Percentiles rank a stretch among this genome's conserved stretches.
These are phyloP conservation scores for Wilcoxina mikolae DNA, from an alignment of 495 filamentous ascomycete genomes.

Conservation along the genomic window DNA sequence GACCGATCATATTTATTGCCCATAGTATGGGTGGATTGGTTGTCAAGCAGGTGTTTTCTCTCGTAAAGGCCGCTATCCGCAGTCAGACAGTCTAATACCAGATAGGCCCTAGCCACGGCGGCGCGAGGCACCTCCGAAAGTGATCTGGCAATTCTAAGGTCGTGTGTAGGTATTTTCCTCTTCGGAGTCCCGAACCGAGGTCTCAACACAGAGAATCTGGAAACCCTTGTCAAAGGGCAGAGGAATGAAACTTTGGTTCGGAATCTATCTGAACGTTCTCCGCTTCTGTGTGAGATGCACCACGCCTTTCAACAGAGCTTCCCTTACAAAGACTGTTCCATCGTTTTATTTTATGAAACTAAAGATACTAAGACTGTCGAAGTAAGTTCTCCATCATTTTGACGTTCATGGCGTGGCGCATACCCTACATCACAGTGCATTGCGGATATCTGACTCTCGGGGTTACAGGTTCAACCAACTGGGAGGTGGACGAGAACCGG, in stretches of 20 bases:
- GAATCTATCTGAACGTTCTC: slow-evolving; percentile 8
- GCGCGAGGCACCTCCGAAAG: not conserved
- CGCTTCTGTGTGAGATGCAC: not conserved
- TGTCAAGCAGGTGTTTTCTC: slow-evolving; percentile 1
- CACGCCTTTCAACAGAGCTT: not conserved
- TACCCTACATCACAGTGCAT: not conserved
- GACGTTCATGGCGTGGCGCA: not conserved
- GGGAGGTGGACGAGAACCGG: not conserved
- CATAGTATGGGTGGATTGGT: slow-evolving; percentile 8
- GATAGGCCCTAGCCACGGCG: not conserved
- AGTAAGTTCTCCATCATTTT: slow-evolving; percentile 1
- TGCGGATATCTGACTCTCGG: not conserved
- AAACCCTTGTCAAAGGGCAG: slow-evolving; percentile 16
- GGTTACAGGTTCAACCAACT: not conserved
- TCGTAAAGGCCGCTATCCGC: no score
- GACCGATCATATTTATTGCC: slow-evolving; percentile 9
- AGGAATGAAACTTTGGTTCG: slow-evolving; percentile 11
- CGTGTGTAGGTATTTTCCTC: slow-evolving; percentile 9
- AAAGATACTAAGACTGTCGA: slow-evolving; percentile 8
- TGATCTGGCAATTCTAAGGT: no score
- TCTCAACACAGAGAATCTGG: slow-evolving; percentile 11
- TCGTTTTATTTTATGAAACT: slow-evolving; percentile 9
- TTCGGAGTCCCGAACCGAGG: slow-evolving; percentile 23
- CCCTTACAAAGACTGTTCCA: not conserved
- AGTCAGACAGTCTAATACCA: no score